Evolutionary conservation across 2,329 filamentous ascomycete genomes (phyloP).

Genomic region (Trichoderma breve): DNA sequence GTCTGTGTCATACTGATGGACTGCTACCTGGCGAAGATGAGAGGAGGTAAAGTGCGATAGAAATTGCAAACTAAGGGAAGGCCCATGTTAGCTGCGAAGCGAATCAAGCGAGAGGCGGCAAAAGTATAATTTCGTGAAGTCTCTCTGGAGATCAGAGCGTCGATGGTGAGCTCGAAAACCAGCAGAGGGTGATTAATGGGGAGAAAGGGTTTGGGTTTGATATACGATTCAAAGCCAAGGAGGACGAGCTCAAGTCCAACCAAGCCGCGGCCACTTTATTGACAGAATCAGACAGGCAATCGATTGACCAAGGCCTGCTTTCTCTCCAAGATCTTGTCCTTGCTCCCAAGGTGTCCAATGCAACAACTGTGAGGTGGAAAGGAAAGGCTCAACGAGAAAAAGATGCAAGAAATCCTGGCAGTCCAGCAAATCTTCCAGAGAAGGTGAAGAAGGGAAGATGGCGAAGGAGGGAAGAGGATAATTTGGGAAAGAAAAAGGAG

Average conservation of each 20-base stretch:
- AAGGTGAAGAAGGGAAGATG: neutral
- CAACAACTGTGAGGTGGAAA: neutral
- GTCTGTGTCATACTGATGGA: slow-evolving; percentile 23
- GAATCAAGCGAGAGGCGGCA: slow-evolving; percentile 2
- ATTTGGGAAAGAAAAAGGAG: neutral
- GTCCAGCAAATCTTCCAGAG: neutral
- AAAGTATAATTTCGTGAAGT: neutral
- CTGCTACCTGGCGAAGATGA: neutral
- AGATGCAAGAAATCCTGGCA: neutral
- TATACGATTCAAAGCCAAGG: slow-evolving; percentile 9
- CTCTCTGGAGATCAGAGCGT: neutral
- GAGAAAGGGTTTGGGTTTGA: neutral
- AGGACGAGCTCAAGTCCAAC: neutral
- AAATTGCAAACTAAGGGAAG: slow-evolving; percentile 25
- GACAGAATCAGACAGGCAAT: neutral
- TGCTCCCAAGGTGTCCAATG: neutral
- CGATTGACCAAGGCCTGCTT: neutral
- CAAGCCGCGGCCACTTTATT: neutral
- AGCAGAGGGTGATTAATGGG: neutral
- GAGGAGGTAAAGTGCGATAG: neutral
- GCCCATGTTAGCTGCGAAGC: slow-evolving; percentile 31
- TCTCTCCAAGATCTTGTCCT: neutral
- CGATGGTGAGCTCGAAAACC: neutral
- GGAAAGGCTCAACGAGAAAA: neutral
- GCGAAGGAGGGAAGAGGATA: neutral